Conservation (phyloP, 2,329 filamentous ascomycete species). For the Clarireedia hainanense region DNA sequence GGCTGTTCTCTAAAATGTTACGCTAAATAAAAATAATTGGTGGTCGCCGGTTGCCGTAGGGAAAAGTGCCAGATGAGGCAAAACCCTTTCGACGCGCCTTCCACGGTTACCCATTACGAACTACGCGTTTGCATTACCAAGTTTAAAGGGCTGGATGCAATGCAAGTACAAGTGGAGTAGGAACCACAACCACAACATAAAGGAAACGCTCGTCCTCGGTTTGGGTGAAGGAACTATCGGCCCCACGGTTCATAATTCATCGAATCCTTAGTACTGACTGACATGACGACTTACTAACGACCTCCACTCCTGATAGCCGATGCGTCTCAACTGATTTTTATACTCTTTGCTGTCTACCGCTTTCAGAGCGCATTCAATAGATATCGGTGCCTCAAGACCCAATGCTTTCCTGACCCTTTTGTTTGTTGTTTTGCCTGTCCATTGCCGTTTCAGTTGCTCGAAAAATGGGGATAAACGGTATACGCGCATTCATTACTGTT, state of each 20-base stretch:
- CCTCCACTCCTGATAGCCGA: too few relatives aligned
- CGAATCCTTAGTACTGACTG: too few relatives aligned
- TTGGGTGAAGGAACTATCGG: too few relatives aligned
- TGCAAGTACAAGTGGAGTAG: too few relatives aligned
- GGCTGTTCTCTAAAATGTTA: background rate
- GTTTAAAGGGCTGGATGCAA: background rate
- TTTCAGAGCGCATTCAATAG: background rate
- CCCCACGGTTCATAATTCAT: too few relatives aligned
- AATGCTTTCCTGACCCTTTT: constrained; percentile 13
- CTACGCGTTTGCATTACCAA: constrained; percentile 1
- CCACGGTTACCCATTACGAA: background rate
- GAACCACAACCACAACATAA: too few relatives aligned
- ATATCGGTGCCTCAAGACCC: background rate
- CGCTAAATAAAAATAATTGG: background rate
- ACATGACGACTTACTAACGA: too few relatives aligned
- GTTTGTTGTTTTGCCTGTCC: constrained; percentile 17
- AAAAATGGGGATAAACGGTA: constrained; percentile 20
- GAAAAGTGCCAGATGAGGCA: background rate
- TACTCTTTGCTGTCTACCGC: background rate
- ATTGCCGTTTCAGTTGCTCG: constrained; percentile 10
- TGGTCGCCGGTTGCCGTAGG: constrained; percentile 12
- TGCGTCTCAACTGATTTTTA: background rate
- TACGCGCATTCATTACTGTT: background rate
- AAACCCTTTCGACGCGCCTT: constrained; percentile 5
- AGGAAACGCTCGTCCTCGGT: too few relatives aligned